Conservation (phyloP, 805 yeast species). For the Hanseniaspora singularis region DNA sequence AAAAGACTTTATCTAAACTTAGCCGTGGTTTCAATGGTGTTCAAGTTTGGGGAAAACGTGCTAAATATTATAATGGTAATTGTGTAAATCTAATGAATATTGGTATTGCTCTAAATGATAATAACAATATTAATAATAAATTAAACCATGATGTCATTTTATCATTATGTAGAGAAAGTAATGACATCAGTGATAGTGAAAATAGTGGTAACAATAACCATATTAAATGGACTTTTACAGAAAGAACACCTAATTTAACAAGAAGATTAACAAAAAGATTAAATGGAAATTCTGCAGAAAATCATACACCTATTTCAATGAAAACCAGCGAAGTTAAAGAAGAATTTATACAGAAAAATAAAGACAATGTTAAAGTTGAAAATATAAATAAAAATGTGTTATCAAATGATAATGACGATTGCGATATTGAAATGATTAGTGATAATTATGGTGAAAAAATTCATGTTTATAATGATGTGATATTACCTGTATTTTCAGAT, state of each 20-base stretch:
- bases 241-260: slow-evolving; percentile 13
- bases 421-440: no score
- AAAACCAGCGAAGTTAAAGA: slow-evolving; percentile 3
- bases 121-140: no score
- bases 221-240: background rate
- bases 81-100: no score
- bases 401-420: no score
- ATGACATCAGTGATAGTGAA: background rate
- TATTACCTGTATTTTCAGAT: slow-evolving; percentile 19
- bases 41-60: background rate
- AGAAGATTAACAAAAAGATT: slow-evolving; percentile 3
- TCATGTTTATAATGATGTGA: slow-evolving; percentile 33
- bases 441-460: slow-evolving; percentile 16
- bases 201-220: background rate
- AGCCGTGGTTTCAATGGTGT: slow-evolving; percentile 4
- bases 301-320: slow-evolving; percentile 11
- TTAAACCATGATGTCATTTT: no score
- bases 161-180: no score
- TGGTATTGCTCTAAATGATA: no score
- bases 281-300: slow-evolving; percentile 7
- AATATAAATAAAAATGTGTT: slow-evolving; percentile 19
- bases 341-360: background rate
- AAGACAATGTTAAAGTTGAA: slow-evolving; percentile 9
- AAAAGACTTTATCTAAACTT: slow-evolving; percentile 15
- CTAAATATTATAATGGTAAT: no score